Conservation (phyloP, 1,284 basidiomycete genomes). For the Neolentinus lepideus region DNA sequence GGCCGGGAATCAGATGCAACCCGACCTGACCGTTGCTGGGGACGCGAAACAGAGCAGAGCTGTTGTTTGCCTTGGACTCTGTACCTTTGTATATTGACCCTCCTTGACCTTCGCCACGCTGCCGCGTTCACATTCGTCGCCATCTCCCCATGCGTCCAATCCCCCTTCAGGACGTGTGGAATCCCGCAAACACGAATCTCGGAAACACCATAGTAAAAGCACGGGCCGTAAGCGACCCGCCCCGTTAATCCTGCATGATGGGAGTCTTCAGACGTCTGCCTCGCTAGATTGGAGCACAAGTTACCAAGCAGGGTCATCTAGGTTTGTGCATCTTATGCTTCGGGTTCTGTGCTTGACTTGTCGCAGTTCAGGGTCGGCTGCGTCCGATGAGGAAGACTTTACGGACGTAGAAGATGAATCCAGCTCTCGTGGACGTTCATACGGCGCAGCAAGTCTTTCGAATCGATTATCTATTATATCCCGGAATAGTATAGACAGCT, state of each 20-base stretch:
- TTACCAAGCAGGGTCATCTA: constrained; percentile 74
- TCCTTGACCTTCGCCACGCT: constrained; percentile 37
- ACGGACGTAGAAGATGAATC: not conserved
- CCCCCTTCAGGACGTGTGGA: constrained; percentile 18
- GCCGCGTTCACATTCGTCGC: constrained; percentile 72
- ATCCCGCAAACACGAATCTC: constrained; percentile 1
- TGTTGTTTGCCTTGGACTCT: not conserved
- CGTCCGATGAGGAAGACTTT: not conserved
- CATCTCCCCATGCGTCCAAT: constrained; percentile 48
- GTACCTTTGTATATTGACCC: not conserved
- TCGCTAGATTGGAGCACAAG: constrained; percentile 73
- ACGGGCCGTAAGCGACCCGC: not conserved
- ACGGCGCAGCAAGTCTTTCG: not conserved
- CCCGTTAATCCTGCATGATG: not conserved
- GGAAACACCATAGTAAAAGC: not conserved
- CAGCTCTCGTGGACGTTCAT: not conserved
- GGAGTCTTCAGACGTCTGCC: not conserved
- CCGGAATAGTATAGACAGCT: not conserved
- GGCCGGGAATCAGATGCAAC: no score
- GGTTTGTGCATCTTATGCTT: constrained; percentile 30
- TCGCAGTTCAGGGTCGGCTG: constrained; percentile 5
- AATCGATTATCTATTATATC: not conserved
- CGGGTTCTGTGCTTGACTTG: not conserved
- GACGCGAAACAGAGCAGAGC: not conserved
- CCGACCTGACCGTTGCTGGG: no score